phyloP scores from a whole-genome alignment of 2,329 filamentous ascomycete genomes.

The Diaporthe helianthi region DNA sequence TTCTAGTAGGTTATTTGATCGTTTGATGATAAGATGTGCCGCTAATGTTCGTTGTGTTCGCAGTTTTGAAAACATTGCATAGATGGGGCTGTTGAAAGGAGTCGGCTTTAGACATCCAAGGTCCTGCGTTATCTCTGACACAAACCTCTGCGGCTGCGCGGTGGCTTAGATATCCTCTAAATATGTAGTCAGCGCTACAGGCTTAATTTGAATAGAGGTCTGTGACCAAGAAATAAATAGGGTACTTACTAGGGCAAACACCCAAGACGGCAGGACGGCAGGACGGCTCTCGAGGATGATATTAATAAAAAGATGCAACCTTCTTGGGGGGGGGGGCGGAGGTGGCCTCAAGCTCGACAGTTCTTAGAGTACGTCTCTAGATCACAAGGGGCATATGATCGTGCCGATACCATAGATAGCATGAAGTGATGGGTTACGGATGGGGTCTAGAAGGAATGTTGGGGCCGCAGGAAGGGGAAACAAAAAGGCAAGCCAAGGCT shows the following conservation, averaged over 20 bases:
- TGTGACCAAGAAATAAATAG: too few species aligned
- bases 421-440: not conserved
- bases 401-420: slow-evolving; percentile 12
- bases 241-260: too few species aligned
- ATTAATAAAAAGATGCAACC: not conserved
- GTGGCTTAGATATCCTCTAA: too few species aligned
- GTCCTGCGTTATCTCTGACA: too few species aligned
- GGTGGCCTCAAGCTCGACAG: not conserved
- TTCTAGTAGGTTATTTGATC: too few species aligned
- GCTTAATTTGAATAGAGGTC: too few species aligned
- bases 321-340: not conserved
- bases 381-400: not conserved
- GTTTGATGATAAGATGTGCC: too few species aligned
- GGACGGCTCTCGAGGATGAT: not conserved
- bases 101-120: too few species aligned
- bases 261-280: not conserved
- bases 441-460: slow-evolving; percentile 3
- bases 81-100: slow-evolving; percentile 58
- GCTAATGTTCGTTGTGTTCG: too few species aligned
- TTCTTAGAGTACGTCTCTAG: not conserved
- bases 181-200: too few species aligned
- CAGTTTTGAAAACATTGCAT: too few species aligned
- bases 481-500: not conserved
- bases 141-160: too few species aligned
- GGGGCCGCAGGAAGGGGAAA: not conserved